A percentile compares a stretch with the other conserved stretches of the same genome.
Conservation (phyloP, 2,329 filamentous ascomycete genomes). For the Cladosporium sp. region DNA sequence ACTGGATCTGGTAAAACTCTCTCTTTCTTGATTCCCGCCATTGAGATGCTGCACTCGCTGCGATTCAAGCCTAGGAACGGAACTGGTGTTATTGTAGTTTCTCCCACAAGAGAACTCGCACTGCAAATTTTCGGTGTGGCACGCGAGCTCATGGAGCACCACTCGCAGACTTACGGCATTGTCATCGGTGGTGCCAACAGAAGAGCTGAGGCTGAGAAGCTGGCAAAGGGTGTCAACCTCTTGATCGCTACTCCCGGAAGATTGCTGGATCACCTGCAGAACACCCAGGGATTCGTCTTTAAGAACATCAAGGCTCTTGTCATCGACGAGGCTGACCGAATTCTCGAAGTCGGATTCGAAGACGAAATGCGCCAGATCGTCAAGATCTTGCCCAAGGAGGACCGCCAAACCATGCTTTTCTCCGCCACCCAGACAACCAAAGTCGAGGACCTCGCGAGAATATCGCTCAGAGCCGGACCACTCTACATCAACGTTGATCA, state of each 20-base stretch:
- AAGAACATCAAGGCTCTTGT: slow-evolving; percentile 90
- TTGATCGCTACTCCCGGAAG: slow-evolving; percentile 91
- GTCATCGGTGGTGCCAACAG: slow-evolving; percentile 94
- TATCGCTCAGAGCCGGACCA: slow-evolving; percentile 85
- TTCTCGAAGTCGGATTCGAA: slow-evolving; percentile 96
- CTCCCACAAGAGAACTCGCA: slow-evolving; percentile 88
- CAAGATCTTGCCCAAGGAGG: slow-evolving; percentile 83
- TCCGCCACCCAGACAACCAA: slow-evolving; percentile 98
- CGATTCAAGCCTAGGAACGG: slow-evolving; percentile 93
- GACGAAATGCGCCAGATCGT: slow-evolving; percentile 97
- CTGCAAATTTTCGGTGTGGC: slow-evolving; percentile 96
- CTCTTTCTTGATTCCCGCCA: slow-evolving; percentile 87
- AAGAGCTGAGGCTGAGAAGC: slow-evolving; percentile 87
- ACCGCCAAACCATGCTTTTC: slow-evolving; percentile 96
- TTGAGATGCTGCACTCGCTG: slow-evolving; percentile 87
- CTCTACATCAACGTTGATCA: slow-evolving; percentile 97
- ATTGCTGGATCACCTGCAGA: slow-evolving; percentile 92
- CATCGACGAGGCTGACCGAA: slow-evolving; percentile 95
- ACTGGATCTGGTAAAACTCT: slow-evolving; percentile 95
- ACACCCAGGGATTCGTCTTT: slow-evolving; percentile 83
- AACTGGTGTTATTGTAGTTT: slow-evolving; percentile 87
- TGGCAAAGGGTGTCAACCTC: slow-evolving; percentile 89
- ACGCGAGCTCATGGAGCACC: slow-evolving; percentile 84
- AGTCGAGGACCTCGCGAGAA: slow-evolving; percentile 92
- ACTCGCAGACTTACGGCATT: slow-evolving; percentile 94